Evolutionary conservation across 2,329 filamentous ascomycete species (phyloP), one percentile per base, ranked within the genome.

Genomic region (Orbilia javanica): DNA sequence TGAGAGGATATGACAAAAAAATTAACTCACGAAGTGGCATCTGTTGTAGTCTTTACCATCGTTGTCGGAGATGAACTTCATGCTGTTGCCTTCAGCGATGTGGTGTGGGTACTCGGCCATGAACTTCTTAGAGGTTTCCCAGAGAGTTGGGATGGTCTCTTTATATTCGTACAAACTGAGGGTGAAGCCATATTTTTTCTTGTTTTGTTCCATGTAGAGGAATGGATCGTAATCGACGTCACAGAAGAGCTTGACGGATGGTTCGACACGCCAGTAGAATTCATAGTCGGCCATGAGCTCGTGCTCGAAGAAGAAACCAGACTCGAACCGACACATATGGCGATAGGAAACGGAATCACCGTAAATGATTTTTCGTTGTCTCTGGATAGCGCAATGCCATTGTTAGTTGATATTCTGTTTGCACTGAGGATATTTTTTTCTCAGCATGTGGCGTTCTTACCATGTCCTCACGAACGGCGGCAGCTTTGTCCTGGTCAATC

Each of bases 301-400:
- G 84, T 99, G 96, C 79, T 92, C 93, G 90, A 98, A 99, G 88
- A 99, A 99, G 88, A 99, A 99, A 44, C 96, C 96, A 6, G 95
- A 98, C 86, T 99, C 96, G 84, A 97, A 99, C 80, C 96, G 93
- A 86, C 96, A 99, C 96, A 99, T 99, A 87, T 99, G 96, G 80
- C 96, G 91, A 87, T 99, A 99, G 86, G 93, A 97, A 86, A 97
- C 86, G 10, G 94, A 97, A 85, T 98, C 96, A 79, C 96, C 96
- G 84, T 99, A 99, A 85, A 99, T 99, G 84, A 99, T 97, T 87
- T 97, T 96, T 84, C 91, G 90, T 84, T 93, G 89, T 71, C 66
- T 80, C 80, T 81, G 64, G 6, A 70, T 10, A 57, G 8, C n/a
- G 22, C 27, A 39, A 44, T 20, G 42, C 4, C 7, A n/a, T 11